phyloP scores from a whole-genome alignment of 1,139 yeast species.

The Hansenula lynferdii region DNA sequence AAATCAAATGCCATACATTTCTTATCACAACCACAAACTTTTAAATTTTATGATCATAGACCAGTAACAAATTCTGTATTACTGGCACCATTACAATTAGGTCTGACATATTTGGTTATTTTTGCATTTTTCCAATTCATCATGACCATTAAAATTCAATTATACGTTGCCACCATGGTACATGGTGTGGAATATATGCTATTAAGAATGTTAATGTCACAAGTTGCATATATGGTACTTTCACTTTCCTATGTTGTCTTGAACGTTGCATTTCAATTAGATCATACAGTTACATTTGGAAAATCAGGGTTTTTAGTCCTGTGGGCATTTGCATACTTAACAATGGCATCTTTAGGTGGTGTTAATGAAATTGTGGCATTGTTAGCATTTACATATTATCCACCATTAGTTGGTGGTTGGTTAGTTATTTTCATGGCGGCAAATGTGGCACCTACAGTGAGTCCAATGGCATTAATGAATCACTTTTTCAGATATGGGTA shows the following conservation, averaged over 20 bases:
- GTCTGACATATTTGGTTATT: conserved; percentile 66
- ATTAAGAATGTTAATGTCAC: conserved; percentile 42
- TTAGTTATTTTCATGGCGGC: conserved; percentile 52
- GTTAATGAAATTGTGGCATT: conserved; percentile 53
- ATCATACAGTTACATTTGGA: conserved; percentile 49
- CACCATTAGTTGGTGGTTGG: conserved; percentile 57
- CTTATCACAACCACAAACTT: conserved; percentile 17
- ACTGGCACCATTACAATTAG: conserved; percentile 64
- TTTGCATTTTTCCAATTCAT: conserved; percentile 57
- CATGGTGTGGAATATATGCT: conserved; percentile 40
- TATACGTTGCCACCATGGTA: conserved; percentile 38
- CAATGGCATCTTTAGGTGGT: conserved; percentile 56
- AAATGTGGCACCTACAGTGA: conserved; percentile 55
- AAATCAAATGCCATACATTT: conserved; percentile 9
- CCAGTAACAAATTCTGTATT: conserved; percentile 47
- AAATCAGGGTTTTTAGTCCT: conserved; percentile 55
- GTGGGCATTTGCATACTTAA: conserved; percentile 55
- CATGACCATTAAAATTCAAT: conserved; percentile 51
- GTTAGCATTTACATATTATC: conserved; percentile 37
- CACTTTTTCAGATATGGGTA: conserved; percentile 58
- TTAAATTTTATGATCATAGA: conserved; percentile 38
- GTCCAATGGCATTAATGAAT: conserved; percentile 49
- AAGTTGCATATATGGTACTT: conserved; percentile 44
- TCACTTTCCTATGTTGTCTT: conserved; percentile 52
- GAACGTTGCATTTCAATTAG: conserved; percentile 53